Base-by-base conservation (phyloP, 108 stramenopile species). In the Fragilaria crotonensis region DNA sequence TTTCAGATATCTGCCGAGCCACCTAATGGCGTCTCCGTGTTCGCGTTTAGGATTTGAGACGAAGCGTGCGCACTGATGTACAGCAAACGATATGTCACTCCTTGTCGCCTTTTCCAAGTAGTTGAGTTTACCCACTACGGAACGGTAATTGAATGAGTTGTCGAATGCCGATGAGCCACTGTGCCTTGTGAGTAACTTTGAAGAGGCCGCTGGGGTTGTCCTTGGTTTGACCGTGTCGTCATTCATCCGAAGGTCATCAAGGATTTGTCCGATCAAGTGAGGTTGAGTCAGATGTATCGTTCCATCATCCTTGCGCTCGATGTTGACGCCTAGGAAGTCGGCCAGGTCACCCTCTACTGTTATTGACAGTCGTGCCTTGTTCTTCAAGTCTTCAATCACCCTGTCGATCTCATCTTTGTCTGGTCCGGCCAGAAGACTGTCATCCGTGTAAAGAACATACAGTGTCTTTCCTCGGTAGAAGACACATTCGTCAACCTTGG, bases 241-340 rank as follows among this genome's bases (percentile, higher is more conserved):
- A 19, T 57, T 55, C 2, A 66, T 23, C 4, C 53, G 46, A 14
- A 73, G 31, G 7, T 20, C 29, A 26, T 50, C 14, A 14, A 63
- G 30, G 45, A 81, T 67, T 25, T 63, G 27, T 18, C 72, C 60
- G 19, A 78, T 78, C 11, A 78, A 62, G 11, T 64, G 53, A 25
- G 77, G 77, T 30, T 80, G 68, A 20, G 64, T 41, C 33, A 82
- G n/a, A 27, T 75, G 48, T 48, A 73, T 76, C 1, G 19, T 28
- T 5, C 70, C 65, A 22, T 68, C 51, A 17, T 61, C 66, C 5
- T 32, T 9, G 25, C 51, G 48, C 3, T 49, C 68, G 48, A 76
- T 67, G 4, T 73, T 61, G 1, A 73, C 57, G 1, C 79, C 79
- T 5, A 79, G 64, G 41, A 71, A 85, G 59, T 85, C 77, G n/a